Base-by-base conservation (phyloP, 148 eudicot genomes). In the Chenopodium album region DNA sequence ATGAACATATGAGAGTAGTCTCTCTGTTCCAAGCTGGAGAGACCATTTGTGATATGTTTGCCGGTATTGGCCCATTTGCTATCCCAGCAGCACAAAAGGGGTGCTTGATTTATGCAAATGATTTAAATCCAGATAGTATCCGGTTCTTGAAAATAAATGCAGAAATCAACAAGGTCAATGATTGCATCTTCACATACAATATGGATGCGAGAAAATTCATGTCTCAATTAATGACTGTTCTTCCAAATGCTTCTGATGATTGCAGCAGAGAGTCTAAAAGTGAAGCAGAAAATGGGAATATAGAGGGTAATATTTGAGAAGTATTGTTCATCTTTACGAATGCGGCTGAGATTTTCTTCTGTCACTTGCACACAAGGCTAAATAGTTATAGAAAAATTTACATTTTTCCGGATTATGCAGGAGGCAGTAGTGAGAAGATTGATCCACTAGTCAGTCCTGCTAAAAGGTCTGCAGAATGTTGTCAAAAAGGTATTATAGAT, bases 1-100 rank as follows among this genome's bases (percentile, higher is more conserved):
- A 96, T 78, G 99, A 96, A 85, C 99, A 96, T 84, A 83, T 88
- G 87, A 92, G 99, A 85, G 80, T 96, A 86, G 86, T 96, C 82
- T 92, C 94, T 72, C 84, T 87, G 79, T 94, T 96, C 87, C 82
- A 84, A 82, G 79, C 89, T 34, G 95, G 98, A 81, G 97, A 96
- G 81, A 89, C 87, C 82, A 86, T 96, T 29, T 94, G 97, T 84
- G 99, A 94, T 88, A 96, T 96, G 99, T 96, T 96, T 88, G 88
- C 97, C 80, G 99, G 99, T 44, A 92, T 96, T 85, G 99, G 98
- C 80, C 99, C 99, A 28, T 96, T 96, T 88, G 97, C 95, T 79
- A 91, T 96, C 86, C 97, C 99, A 83, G 98, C 99, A 28, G 99
- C 99, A 50, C 92, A 90, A 84, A 96, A 94, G 86, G 99, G 99